Percentiles rank a stretch among this genome's conserved stretches.
Evolutionary conservation across 2,329 filamentous ascomycete genomes (phyloP).

Genomic region (Coniochaeta sp.): DNA sequence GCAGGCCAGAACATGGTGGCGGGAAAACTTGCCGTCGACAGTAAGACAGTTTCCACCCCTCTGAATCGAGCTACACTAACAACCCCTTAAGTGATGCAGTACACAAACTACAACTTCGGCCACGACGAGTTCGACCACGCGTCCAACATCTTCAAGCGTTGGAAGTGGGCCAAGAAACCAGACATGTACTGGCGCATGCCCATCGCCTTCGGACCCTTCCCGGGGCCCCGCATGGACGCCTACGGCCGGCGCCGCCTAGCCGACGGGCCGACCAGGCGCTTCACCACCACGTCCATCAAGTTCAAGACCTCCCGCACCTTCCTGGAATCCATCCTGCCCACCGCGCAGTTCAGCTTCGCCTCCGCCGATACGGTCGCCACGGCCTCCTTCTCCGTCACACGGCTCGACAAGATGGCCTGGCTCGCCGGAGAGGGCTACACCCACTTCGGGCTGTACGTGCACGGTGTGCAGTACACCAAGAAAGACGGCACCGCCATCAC

Average conservation of each 20-base stretch:
- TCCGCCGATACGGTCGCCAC: slow-evolving; percentile 33
- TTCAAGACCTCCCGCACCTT: slow-evolving; percentile 43
- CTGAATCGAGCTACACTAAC: slow-evolving; percentile 12
- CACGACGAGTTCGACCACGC: slow-evolving; percentile 53
- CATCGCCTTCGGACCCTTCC: slow-evolving; percentile 36
- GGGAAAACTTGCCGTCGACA: slow-evolving; percentile 24
- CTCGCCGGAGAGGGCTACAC: slow-evolving; percentile 52
- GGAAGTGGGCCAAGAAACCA: slow-evolving; percentile 31
- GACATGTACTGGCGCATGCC: slow-evolving; percentile 37
- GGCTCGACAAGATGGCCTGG: slow-evolving; percentile 48
- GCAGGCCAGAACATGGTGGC: slow-evolving; percentile 39
- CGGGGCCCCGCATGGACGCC: slow-evolving; percentile 31
- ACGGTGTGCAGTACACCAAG: slow-evolving; percentile 51
- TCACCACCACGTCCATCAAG: slow-evolving; percentile 37
- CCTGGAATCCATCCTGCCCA: slow-evolving; percentile 40
- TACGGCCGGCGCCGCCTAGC: slow-evolving; percentile 19
- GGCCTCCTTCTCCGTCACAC: slow-evolving; percentile 33
- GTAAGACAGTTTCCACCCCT: slow-evolving; percentile 22
- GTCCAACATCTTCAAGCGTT: slow-evolving; percentile 39
- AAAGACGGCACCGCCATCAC: slow-evolving; percentile 37
- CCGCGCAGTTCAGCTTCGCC: slow-evolving; percentile 30
- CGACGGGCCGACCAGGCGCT: slow-evolving; percentile 19
- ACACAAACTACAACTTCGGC: slow-evolving; percentile 45
- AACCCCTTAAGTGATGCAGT: slow-evolving; percentile 24
- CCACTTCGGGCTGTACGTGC: slow-evolving; percentile 53